Base-by-base conservation (phyloP, 2,329 filamentous ascomycete species). In the Colletotrichum lindemuthianum region DNA sequence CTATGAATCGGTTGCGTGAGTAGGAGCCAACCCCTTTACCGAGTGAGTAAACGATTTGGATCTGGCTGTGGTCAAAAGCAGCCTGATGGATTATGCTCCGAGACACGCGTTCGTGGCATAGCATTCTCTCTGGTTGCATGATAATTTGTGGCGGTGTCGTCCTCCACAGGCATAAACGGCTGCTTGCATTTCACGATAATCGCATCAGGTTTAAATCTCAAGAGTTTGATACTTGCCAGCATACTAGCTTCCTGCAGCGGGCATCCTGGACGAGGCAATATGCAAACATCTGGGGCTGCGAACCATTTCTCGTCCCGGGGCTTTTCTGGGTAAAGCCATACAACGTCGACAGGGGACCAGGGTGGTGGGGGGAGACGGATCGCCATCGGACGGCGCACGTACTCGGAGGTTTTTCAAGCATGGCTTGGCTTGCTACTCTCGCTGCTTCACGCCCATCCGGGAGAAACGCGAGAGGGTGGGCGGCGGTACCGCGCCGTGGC, bases 401-500 rank as follows among this genome's bases (percentile, higher is more conserved):
- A 41, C 16, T 50, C 45, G 12, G 13, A 43, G 24, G 16, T 34
- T 58, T 36, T 44, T 32, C 50, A 53, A 32, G 15, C 51, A 15
- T 40, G 24, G 33, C 6, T 39, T 49, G 15, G 16, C 16, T 50
- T 39, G n/a, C 24, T 47, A 47, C 8, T n/a, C 13, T 51, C 40
- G 10, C 51, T 24, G 24, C 5, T 40, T 34, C 43, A 40, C 8
- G 36, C 34, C 16, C 15, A 48, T 39, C 16, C 34, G 47, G 13
- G 52, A 8, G 39, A 50, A 15, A 51, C 4, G n/a, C 34, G 16
- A 51, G 24, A 34, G 13, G 45, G 41, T 40, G 59, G 47, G 47
- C 51, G 41, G 13, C 32, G 41, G 58, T 63, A 47, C 58, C 61
- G 40, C 24, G 6, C 2, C 15, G n/a, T 40, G 51, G 61, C 36